Conservation (phyloP, 202 grass and related monocot genomes). For the Schoenoplectus triqueter region DNA sequence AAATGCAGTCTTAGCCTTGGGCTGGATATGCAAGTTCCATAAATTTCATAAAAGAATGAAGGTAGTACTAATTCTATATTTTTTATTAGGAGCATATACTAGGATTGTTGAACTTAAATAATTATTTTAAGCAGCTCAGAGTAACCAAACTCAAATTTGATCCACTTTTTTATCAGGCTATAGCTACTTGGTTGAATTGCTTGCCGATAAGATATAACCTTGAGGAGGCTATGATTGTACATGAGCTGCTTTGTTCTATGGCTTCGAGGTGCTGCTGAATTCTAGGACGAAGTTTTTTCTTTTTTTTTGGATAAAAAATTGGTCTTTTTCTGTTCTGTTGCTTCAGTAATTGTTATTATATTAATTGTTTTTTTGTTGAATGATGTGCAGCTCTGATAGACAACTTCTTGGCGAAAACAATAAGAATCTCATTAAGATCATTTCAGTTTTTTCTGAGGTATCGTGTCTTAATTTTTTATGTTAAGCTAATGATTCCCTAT, state of each 20-base stretch:
- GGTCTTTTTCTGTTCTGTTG: constrained; percentile 28
- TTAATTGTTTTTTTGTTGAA: constrained; percentile 31
- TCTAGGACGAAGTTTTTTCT: constrained; percentile 4
- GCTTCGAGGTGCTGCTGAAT: constrained; percentile 70
- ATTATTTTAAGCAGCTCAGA: background rate
- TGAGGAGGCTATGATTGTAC: constrained; percentile 76
- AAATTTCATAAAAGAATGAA: constrained; percentile 69
- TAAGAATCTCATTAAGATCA: constrained; percentile 71
- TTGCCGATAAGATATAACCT: constrained; percentile 86
- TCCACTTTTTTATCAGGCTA: constrained; percentile 53
- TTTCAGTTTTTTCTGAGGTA: constrained; percentile 88
- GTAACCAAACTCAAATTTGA: constrained; percentile 10
- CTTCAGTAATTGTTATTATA: constrained; percentile 18
- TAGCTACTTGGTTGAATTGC: constrained; percentile 81
- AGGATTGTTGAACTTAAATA: constrained; percentile 9
- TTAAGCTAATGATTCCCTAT: constrained; percentile 17
- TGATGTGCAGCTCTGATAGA: constrained; percentile 63
- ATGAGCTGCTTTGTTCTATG: constrained; percentile 80
- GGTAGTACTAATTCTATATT: constrained; percentile 54
- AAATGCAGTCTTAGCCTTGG: constrained; percentile 92
- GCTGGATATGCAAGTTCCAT: constrained; percentile 82
- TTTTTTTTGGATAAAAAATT: background rate
- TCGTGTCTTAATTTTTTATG: constrained; percentile 32
- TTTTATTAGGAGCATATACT: background rate
- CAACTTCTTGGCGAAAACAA: constrained; percentile 81